Base-by-base conservation (phyloP, 768 basidiomycete species). In the Holtermanniella nyarrowii region DNA sequence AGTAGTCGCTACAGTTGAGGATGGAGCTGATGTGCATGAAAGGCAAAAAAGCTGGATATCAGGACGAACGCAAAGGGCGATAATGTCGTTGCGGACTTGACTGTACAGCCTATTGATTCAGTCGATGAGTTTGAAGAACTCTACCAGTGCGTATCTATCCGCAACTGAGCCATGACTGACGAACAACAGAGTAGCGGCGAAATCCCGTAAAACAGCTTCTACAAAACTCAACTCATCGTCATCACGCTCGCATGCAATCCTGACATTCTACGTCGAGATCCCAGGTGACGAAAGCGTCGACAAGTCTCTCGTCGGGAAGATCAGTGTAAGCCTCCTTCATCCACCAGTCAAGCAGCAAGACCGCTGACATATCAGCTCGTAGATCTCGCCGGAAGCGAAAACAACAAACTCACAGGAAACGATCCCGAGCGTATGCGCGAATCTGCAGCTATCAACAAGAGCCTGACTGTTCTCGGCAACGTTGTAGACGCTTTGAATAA, bases 371-470 rank as follows among this genome's bases (percentile, higher is more conserved):
- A 1, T 11, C 23, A 78, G 76, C 78, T 90, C 7, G 86, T 89
- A 11, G 88, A 91, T 72, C 77, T 91, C 23, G 88, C 88, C 16
- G 88, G 88, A 23, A 88, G 85, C 0, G 88, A 91, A 73, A 89
- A 89, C 63, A 90, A 89, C 69, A 90, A 86, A 46, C 49, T 85
- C 23, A 89, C 89, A 3, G 88, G 88, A 3, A 90, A 89, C 58
- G 85, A 90, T 65, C 75, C 81, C 1, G 81, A 79, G n/a, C 81
- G 89, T 1, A 88, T 90, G 83, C 80, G 82, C 2, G 89, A 93
- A 72, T 85, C 84, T 3, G 73, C 85, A 2, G 87, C 88, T 16
- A 93, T 93, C 67, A 93, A 93, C 73, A 88, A 85, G 67, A 86
- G 85, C 4, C 71, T 93, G 44, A 85, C 86, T 55, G 84, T 85